Evolutionary conservation across 441 rosid species (phyloP).

Genomic region (Flueggea neowawraea): DNA sequence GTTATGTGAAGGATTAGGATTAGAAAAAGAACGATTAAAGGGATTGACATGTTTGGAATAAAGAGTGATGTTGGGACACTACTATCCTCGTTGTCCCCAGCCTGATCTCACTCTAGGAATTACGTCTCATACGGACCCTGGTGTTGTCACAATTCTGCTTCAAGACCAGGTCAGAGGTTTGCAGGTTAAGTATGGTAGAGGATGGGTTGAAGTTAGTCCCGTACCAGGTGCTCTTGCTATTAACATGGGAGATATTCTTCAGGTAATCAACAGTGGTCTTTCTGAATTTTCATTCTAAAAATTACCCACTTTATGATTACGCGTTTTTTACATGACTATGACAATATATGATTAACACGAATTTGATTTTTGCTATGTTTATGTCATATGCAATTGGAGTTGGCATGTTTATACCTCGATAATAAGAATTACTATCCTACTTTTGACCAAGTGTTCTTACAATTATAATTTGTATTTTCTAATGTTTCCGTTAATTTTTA

Average conservation of each 20-base stretch:
- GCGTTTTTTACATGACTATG: no score
- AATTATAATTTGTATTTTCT: no score
- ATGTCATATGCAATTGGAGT: no score
- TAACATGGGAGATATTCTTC: constrained; percentile 47
- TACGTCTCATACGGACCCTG: constrained; percentile 46
- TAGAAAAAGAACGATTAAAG: constrained; percentile 23
- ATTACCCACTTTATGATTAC: not conserved
- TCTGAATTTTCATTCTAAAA: not conserved
- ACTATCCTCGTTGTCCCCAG: constrained; percentile 55
- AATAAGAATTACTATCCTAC: no score
- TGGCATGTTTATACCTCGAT: no score
- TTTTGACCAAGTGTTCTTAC: no score
- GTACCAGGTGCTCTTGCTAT: constrained; percentile 47
- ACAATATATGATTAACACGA: no score
- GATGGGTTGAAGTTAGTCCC: constrained; percentile 45
- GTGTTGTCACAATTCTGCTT: constrained; percentile 36
- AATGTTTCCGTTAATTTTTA: no score
- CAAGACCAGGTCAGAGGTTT: constrained; percentile 46
- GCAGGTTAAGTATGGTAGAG: constrained; percentile 37
- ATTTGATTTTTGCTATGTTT: no score
- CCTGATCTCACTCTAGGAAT: constrained; percentile 47
- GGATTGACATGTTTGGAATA: constrained; percentile 33
- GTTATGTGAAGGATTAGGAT: constrained; percentile 46
- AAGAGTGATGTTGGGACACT: constrained; percentile 45
- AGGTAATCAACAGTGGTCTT: constrained; percentile 20